Percentiles rank a stretch among this genome's conserved stretches.
These are phyloP conservation scores for Jamesozyma lodderae DNA, from an alignment of 805 yeast species.

Conservation along the genomic window DNA sequence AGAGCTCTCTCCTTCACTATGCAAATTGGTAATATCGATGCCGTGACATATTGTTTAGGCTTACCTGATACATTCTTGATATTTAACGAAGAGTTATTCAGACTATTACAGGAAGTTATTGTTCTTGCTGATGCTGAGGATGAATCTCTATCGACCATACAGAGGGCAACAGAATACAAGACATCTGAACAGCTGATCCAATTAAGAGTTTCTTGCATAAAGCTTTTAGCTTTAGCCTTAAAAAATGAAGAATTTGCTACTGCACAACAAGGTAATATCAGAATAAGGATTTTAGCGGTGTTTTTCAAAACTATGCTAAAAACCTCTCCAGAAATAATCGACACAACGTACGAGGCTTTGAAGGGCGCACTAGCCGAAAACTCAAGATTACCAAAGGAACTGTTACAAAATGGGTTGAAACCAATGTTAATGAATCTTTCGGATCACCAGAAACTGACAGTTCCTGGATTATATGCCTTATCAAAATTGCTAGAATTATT, in stretches of 20 bases:
- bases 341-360: slow-evolving; percentile 87
- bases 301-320: slow-evolving; percentile 89
- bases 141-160: slow-evolving; percentile 83
- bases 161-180: slow-evolving; percentile 73
- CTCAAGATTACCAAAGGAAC: slow-evolving; percentile 83
- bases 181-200: slow-evolving; percentile 84
- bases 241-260: slow-evolving; percentile 76
- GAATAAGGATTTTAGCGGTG: slow-evolving; percentile 82
- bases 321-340: slow-evolving; percentile 75
- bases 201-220: slow-evolving; percentile 82
- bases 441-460: slow-evolving; percentile 84
- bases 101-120: slow-evolving; percentile 80
- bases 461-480: slow-evolving; percentile 82
- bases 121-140: slow-evolving; percentile 97
- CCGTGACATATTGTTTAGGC: slow-evolving; percentile 83
- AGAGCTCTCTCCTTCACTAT: slow-evolving; percentile 96
- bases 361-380: slow-evolving; percentile 76
- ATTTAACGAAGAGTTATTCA: slow-evolving; percentile 79
- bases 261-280: slow-evolving; percentile 64
- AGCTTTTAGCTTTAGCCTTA: slow-evolving; percentile 69
- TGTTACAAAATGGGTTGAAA: slow-evolving; percentile 87
- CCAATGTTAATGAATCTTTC: slow-evolving; percentile 94
- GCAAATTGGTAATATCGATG: slow-evolving; percentile 98
- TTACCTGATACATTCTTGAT: slow-evolving; percentile 73
- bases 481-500: slow-evolving; percentile 78